A percentile compares a stretch with the other conserved stretches of the same genome.
Evolutionary conservation across 2,329 filamentous ascomycete species (phyloP).

Genomic region (Pseudocercospora macadamiae): DNA sequence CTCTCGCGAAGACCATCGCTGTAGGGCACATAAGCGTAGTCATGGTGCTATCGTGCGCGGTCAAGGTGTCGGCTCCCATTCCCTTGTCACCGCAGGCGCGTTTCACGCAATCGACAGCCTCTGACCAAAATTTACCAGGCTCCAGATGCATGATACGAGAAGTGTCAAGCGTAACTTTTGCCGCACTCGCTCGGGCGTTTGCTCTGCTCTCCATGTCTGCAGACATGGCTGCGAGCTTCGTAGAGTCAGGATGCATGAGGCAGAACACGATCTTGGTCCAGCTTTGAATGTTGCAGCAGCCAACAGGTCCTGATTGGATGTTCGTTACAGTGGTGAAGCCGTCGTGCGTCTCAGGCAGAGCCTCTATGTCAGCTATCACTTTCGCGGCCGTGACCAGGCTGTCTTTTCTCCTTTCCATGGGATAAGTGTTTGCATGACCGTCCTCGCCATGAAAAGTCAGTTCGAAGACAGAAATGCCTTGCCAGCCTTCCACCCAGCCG

Average conservation of each 20-base stretch:
- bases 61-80: constrained; percentile 30
- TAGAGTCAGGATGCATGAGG: constrained; percentile 33
- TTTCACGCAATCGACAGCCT: constrained; percentile 30
- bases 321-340: constrained; percentile 36
- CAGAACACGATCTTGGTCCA: constrained; percentile 32
- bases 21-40: constrained; percentile 35
- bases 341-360: constrained; percentile 22
- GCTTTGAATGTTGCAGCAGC: constrained; percentile 38
- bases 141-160: constrained; percentile 19
- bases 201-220: constrained; percentile 23
- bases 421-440: constrained; percentile 39
- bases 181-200: not conserved
- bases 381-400: constrained; percentile 31
- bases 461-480: constrained; percentile 31
- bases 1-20: constrained; percentile 39
- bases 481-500: constrained; percentile 31
- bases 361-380: constrained; percentile 31
- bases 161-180: not conserved
- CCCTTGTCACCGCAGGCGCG: constrained; percentile 34
- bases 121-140: constrained; percentile 22
- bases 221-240: constrained; percentile 30
- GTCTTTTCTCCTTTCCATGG: constrained; percentile 34
- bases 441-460: constrained; percentile 19
- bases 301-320: constrained; percentile 29
- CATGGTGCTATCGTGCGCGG: constrained; percentile 37